Evolutionary conservation across 345 rosid genomes (phyloP).

Genomic region (Citrus hindsii): DNA sequence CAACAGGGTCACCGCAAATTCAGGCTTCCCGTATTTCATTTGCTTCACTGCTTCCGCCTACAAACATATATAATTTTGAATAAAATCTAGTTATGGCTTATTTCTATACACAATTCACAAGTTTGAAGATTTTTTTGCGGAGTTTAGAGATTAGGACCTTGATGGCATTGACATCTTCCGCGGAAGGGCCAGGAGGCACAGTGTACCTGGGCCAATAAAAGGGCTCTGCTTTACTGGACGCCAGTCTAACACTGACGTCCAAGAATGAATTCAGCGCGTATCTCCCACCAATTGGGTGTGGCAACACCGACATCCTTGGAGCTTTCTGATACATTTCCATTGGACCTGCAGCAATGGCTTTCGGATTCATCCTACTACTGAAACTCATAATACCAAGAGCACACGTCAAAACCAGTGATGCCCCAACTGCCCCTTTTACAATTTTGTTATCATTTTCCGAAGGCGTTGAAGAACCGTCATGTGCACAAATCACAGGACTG

Average conservation of each 20-base stretch:
- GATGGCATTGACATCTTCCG: constrained; percentile 31
- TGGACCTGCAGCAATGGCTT: constrained; percentile 42
- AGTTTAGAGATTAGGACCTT: constrained; percentile 31
- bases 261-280: constrained; percentile 52
- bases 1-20: constrained; percentile 39
- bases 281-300: constrained; percentile 34
- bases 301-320: constrained; percentile 2
- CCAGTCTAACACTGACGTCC: constrained; percentile 39
- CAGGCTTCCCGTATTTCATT: constrained; percentile 46
- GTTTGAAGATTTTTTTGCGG: too few species aligned
- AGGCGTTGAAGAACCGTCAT: constrained; percentile 16
- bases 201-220: constrained; percentile 4
- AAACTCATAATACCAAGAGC: constrained; percentile 41
- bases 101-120: too few species aligned
- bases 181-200: constrained; percentile 40
- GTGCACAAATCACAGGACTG: constrained; percentile 14
- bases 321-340: constrained; percentile 41
- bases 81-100: background rate
- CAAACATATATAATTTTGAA: background rate
- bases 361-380: constrained; percentile 27
- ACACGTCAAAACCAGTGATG: constrained; percentile 46
- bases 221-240: constrained; percentile 33
- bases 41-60: constrained; percentile 51
- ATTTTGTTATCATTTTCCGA: background rate
- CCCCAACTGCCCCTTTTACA: constrained; percentile 22